Evolutionary conservation across 2,329 filamentous ascomycete genomes (phyloP), one percentile per base, ranked within the genome.

Genomic region (Cytospora piceae): DNA sequence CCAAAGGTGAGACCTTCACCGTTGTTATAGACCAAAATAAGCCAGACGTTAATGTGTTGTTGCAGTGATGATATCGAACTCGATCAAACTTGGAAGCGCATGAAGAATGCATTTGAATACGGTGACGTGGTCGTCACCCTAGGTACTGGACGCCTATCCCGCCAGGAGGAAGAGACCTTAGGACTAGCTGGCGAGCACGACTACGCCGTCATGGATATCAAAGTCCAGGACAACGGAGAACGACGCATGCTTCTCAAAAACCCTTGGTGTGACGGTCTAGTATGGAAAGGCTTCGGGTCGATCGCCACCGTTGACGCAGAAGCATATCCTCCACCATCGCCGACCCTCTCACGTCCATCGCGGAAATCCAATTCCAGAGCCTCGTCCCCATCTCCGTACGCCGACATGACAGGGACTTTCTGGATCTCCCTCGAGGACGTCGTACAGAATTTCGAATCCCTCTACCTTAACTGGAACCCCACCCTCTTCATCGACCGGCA

Each of bases 391-490:
- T 63, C 71, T 24, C 52, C 68, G 4, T 59, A 66, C 7, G 56
- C 65, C 12, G 72, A 77, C 24, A 76, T 78, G 32, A 89, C 90
- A 0, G 93, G 93, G n/a, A 92, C 90, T 0, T 96, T 97, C 74
- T 98, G 95, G 94, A 96, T 98, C 78, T 88, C 90, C 29, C 87
- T 95, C 32, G 91, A 96, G 71, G 91, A 93, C 69, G 88, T 97
- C 4, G 85, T 92, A 42, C 93, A 97, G 72, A 89, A 97, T 74
- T 99, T 97, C 69, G 93, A 98, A 75, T 96, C 94, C 22, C 87
- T 99, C 70, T 99, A 98, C 76, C 82, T 99, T 63, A 99, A 98
- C 77, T 99, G 95, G 95, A 97, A 97, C 70, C 94, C 95, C 0
- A 84, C 85, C 0, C 81, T 97, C 0, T 99, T 99, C 77, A 81